These are phyloP conservation scores for Sarocladiaceae sp. DNA, from an alignment of 2,329 filamentous ascomycete genomes.

Conservation along the genomic window DNA sequence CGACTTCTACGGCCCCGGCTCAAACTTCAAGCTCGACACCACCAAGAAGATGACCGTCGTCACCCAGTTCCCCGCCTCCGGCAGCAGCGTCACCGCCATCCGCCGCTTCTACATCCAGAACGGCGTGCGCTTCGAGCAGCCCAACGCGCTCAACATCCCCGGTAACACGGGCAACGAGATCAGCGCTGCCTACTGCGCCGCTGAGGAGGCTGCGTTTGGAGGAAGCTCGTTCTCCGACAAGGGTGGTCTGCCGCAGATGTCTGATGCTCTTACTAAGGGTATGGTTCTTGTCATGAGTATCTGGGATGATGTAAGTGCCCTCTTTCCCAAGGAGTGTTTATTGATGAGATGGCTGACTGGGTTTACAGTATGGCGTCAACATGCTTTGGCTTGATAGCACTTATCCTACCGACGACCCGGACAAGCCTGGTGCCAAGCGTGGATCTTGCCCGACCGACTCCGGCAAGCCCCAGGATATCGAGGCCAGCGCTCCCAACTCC, in stretches of 20 bases:
- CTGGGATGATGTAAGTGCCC: slow-evolving; percentile 36
- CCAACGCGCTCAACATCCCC: slow-evolving; percentile 34
- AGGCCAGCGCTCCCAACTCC: slow-evolving; percentile 14
- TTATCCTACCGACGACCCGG: slow-evolving; percentile 38
- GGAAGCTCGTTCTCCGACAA: slow-evolving; percentile 48
- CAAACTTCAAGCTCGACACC: slow-evolving; percentile 51
- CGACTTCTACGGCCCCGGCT: slow-evolving; percentile 55
- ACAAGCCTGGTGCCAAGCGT: slow-evolving; percentile 19
- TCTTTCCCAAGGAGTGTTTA: background rate
- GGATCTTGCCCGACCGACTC: slow-evolving; percentile 20
- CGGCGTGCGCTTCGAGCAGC: slow-evolving; percentile 47
- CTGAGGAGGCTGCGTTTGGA: slow-evolving; percentile 47
- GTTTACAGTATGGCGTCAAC: slow-evolving; percentile 39
- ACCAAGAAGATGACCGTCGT: slow-evolving; percentile 55
- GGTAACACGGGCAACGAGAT: slow-evolving; percentile 28
- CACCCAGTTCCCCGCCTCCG: slow-evolving; percentile 49
- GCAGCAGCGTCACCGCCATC: slow-evolving; percentile 46
- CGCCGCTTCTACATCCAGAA: slow-evolving; percentile 56
- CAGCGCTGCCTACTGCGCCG: slow-evolving; percentile 51
- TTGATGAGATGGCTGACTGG: background rate
- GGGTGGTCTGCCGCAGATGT: slow-evolving; percentile 53
- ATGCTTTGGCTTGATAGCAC: slow-evolving; percentile 68
- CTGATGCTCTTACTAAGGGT: slow-evolving; percentile 46
- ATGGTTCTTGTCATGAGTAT: slow-evolving; percentile 63
- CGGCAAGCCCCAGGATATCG: slow-evolving; percentile 20